Evolutionary conservation across 1,284 basidiomycete genomes (phyloP).

Genomic region (Macrocystidia cucumis): DNA sequence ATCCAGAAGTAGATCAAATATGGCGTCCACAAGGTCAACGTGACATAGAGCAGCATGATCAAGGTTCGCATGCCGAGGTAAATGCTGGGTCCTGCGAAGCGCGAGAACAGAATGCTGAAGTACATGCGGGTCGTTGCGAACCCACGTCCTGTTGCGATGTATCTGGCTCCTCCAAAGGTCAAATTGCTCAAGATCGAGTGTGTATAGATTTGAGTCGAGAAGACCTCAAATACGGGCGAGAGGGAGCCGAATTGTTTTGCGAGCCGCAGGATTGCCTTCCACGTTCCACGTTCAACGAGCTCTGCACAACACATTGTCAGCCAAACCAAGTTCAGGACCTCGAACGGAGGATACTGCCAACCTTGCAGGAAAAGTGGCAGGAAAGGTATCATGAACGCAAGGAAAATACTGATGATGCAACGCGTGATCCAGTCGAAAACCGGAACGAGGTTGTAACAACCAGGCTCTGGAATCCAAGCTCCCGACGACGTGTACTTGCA

Average conservation of each 20-base stretch:
- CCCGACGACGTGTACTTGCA: constrained; percentile 74
- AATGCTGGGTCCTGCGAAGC: constrained; percentile 94
- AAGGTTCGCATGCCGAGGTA: constrained; percentile 92
- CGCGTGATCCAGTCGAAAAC: constrained; percentile 92
- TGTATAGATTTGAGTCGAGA: constrained; percentile 94
- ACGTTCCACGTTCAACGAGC: constrained; percentile 87
- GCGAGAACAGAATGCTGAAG: constrained; percentile 91
- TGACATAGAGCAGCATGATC: constrained; percentile 87
- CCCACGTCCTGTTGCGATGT: constrained; percentile 98
- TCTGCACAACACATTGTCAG: constrained; percentile 42
- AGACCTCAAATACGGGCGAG: constrained; percentile 94
- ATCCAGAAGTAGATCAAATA: constrained; percentile 97
- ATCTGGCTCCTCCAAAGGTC: constrained; percentile 92
- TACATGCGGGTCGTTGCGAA: constrained; percentile 92
- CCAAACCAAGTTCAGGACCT: too few relatives aligned
- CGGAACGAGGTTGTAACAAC: constrained; percentile 87
- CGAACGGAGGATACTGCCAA: constrained; percentile 20
- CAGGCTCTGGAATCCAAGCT: constrained; percentile 66
- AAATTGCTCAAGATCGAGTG: constrained; percentile 93
- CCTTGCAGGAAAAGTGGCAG: constrained; percentile 91
- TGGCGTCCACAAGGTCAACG: constrained; percentile 82
- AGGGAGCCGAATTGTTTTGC: constrained; percentile 89
- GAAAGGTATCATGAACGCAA: constrained; percentile 95
- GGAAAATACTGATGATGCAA: constrained; percentile 93
- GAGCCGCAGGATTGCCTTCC: constrained; percentile 82